phyloP scores from a whole-genome alignment of 1,139 yeast species.

The Saccharomyces hybrid region DNA sequence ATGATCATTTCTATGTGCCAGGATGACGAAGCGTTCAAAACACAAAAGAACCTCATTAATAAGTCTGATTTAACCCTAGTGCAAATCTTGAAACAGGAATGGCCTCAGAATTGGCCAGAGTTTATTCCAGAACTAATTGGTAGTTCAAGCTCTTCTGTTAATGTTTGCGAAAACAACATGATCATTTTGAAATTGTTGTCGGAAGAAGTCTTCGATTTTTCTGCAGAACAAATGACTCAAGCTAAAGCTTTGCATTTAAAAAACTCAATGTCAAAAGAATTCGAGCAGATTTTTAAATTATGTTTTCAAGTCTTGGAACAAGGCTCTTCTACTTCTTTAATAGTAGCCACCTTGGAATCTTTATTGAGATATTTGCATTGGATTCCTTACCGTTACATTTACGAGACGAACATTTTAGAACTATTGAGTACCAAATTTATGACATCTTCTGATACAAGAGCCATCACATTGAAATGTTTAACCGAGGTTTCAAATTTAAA shows the following conservation, averaged over 20 bases:
- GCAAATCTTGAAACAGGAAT: constrained; percentile 89
- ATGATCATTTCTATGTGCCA: constrained; percentile 92
- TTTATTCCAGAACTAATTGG: constrained; percentile 88
- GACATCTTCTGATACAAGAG: constrained; percentile 72
- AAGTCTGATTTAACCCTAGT: constrained; percentile 92
- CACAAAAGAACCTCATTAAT: constrained; percentile 77
- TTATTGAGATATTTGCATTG: constrained; percentile 82
- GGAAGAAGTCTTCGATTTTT: constrained; percentile 92
- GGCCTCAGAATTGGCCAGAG: constrained; percentile 99
- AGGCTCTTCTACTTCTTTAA: constrained; percentile 72
- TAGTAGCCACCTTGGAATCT: constrained; percentile 78
- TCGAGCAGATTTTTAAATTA: constrained; percentile 83
- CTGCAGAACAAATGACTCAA: constrained; percentile 93
- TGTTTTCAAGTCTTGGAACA: constrained; percentile 91
- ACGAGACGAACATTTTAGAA: constrained; percentile 73
- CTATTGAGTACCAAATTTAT: constrained; percentile 69
- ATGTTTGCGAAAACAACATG: constrained; percentile 97
- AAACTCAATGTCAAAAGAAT: constrained; percentile 78
- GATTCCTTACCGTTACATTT: constrained; percentile 86
- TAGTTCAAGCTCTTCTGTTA: constrained; percentile 76
- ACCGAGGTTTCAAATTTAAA: constrained; percentile 77
- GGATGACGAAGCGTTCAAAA: constrained; percentile 65
- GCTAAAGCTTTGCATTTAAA: constrained; percentile 83
- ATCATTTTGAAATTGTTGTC: constrained; percentile 77
- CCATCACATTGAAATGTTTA: constrained; percentile 79